These are phyloP conservation scores for Colletotrichum endophyticum DNA, from an alignment of 2,329 filamentous ascomycete genomes.

Conservation along the genomic window DNA sequence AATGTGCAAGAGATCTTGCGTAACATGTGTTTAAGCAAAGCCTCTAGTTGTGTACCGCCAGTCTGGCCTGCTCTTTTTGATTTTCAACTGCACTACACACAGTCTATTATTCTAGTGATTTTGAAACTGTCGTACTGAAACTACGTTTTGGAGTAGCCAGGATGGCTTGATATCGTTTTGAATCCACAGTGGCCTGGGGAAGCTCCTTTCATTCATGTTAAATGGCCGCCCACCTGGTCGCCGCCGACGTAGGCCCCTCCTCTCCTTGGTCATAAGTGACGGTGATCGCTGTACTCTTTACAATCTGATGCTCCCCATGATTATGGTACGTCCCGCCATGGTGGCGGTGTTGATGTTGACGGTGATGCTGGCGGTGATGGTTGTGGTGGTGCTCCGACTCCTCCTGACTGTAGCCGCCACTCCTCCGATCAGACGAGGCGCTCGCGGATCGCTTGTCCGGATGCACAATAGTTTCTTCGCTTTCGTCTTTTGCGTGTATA, in stretches of 20 bases:
- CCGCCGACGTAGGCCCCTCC: not conserved
- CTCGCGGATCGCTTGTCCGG: not conserved
- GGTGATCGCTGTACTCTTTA: not conserved
- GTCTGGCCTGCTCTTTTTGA: rapidly evolving
- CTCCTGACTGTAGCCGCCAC: not conserved
- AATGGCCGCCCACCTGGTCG: not conserved
- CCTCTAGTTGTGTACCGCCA: not conserved
- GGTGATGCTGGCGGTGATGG: not conserved
- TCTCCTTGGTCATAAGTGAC: not conserved
- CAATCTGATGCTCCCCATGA: not conserved
- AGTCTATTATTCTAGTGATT: not conserved
- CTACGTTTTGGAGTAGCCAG: not conserved
- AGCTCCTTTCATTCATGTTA: not conserved
- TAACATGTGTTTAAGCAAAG: not conserved
- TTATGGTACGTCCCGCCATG: not conserved
- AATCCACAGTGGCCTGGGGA: rapidly evolving
- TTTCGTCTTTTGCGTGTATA: not conserved
- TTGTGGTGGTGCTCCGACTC: not conserved
- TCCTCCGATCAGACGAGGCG: not conserved
- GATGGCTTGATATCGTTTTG: not conserved
- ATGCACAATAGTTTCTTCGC: not conserved
- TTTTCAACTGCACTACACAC: not conserved
- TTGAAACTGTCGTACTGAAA: not conserved
- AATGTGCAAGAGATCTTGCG: not conserved
- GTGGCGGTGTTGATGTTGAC: not conserved